Percentiles rank a stretch among this genome's conserved stretches.
These are phyloP conservation scores for Saccharomycopsis sp. DNA, from an alignment of 805 yeast species.

Conservation along the genomic window DNA sequence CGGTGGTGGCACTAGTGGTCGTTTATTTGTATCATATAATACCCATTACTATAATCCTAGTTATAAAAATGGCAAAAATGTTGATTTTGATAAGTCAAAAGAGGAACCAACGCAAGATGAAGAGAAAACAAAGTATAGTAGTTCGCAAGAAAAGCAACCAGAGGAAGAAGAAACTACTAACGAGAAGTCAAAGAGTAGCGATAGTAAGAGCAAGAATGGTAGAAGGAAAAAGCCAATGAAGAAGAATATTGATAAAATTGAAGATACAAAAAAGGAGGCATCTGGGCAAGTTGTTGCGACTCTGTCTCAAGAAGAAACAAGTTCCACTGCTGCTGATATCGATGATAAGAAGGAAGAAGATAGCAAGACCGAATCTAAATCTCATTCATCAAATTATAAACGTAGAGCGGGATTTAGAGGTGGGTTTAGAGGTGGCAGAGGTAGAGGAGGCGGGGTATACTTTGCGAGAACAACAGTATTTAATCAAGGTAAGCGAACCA, in stretches of 20 bases:
- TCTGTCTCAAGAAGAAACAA: neutral
- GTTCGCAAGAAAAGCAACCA: neutral
- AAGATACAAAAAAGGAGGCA: neutral
- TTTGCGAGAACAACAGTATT: conserved; percentile 7
- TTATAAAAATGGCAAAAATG: neutral
- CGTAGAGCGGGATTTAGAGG: neutral
- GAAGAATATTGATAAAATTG: conserved; percentile 6
- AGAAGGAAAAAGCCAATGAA: conserved; percentile 1
- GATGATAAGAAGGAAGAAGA: neutral
- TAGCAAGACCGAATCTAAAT: neutral
- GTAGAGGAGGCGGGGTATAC: conserved; percentile 13
- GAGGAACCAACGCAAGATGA: neutral
- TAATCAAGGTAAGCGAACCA: no score
- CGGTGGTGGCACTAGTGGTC: no score
- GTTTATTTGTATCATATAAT: no score
- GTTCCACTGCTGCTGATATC: neutral
- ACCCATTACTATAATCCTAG: conserved; percentile 1
- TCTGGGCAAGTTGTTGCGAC: conserved; percentile 1
- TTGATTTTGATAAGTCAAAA: neutral
- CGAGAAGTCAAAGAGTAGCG: neutral
- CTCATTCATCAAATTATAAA: neutral
- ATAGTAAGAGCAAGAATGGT: neutral
- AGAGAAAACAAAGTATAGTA: neutral
- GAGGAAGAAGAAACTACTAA: neutral
- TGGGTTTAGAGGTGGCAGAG: conserved; percentile 4